phyloP scores from a whole-genome alignment of 2,329 filamentous ascomycete species.

The Penicillium sp. region DNA sequence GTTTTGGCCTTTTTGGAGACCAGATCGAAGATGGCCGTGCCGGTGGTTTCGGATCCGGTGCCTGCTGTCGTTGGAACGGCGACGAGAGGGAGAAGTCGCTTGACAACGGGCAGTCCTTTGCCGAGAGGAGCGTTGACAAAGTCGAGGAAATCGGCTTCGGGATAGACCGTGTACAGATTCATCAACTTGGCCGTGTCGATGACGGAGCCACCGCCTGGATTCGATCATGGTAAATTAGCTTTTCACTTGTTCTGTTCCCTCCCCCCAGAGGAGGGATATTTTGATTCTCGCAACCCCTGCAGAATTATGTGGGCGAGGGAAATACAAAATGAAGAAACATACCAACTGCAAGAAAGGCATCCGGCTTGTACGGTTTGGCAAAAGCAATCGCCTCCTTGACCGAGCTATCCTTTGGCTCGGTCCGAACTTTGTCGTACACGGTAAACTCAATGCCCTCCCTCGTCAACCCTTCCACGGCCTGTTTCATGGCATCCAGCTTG shows the following conservation, averaged over 20 bases:
- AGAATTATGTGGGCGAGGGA: neutral
- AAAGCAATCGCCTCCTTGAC: constrained; percentile 86
- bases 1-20: constrained; percentile 88
- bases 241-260: neutral
- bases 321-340: constrained; percentile 9
- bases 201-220: constrained; percentile 68
- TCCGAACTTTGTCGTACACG: constrained; percentile 71
- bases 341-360: constrained; percentile 89
- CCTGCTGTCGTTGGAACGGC: constrained; percentile 82
- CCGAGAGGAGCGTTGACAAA: constrained; percentile 96
- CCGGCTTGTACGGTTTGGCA: constrained; percentile 70
- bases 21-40: constrained; percentile 95
- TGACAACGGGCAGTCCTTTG: constrained; percentile 69
- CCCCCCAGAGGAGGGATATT: too few relatives aligned
- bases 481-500: constrained; percentile 80
- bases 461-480: constrained; percentile 73
- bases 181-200: constrained; percentile 98
- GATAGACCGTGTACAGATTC: constrained; percentile 90
- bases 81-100: constrained; percentile 66
- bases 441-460: constrained; percentile 73
- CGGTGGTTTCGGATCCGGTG: constrained; percentile 89
- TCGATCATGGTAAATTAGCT: neutral
- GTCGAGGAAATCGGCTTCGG: constrained; percentile 89
- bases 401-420: constrained; percentile 95
- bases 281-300: neutral